Evolutionary conservation across 345 rosid genomes (phyloP).

Genomic region (Gossypium thurberi): DNA sequence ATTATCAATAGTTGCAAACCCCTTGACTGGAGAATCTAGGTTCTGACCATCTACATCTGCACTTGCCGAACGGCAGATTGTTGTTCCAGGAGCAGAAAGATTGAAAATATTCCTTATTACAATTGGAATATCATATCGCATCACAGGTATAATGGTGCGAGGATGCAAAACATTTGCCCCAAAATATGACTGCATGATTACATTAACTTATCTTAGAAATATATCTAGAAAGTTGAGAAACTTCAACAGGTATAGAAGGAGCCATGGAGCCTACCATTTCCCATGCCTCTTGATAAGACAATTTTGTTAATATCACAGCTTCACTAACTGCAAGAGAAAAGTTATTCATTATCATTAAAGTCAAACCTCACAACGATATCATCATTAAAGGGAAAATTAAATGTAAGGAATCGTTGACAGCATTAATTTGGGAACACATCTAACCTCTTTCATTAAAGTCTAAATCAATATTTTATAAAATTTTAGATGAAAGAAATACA

Average conservation of each 20-base stretch:
- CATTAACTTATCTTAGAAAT: constrained; percentile 21
- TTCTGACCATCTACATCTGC: constrained; percentile 46
- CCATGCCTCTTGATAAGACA: constrained; percentile 99
- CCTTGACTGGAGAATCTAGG: constrained; percentile 65
- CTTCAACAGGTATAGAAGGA: constrained; percentile 17
- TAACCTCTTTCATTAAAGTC: background rate
- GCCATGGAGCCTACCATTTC: constrained; percentile 69
- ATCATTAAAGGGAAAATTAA: background rate
- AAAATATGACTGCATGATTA: constrained; percentile 84
- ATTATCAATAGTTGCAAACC: constrained; percentile 96
- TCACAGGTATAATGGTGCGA: constrained; percentile 95
- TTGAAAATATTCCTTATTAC: constrained; percentile 88
- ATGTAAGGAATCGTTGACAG: background rate
- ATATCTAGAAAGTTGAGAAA: constrained; percentile 10
- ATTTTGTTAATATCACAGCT: constrained; percentile 76
- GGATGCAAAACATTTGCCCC: constrained; percentile 99
- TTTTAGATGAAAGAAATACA: background rate
- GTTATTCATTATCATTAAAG: constrained; percentile 5
- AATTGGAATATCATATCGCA: constrained; percentile 87
- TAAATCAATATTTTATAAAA: background rate
- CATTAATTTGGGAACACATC: background rate
- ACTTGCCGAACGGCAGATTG: constrained; percentile 48
- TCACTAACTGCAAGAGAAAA: constrained; percentile 68
- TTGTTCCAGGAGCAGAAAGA: constrained; percentile 85
- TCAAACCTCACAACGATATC: constrained; percentile 9